Conservation (phyloP, 2,329 filamentous ascomycete species). For the Cucurbitaria berberidis region DNA sequence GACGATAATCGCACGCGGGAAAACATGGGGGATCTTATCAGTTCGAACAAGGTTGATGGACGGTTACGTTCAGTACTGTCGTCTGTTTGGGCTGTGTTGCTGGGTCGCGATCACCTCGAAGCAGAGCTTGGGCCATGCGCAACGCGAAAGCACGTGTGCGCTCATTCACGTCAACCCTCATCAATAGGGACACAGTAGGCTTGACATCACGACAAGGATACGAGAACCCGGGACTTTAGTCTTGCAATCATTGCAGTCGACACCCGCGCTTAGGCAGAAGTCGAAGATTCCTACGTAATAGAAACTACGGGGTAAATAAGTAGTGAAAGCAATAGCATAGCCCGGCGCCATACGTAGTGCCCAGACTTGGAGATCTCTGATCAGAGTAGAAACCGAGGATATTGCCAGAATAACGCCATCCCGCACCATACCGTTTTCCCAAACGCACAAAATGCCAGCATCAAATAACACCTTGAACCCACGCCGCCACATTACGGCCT, state of each 20-base stretch:
- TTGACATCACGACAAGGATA: background rate
- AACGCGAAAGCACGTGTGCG: slow-evolving; percentile 2
- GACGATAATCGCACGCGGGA: background rate
- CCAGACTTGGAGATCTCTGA: slow-evolving; percentile 4
- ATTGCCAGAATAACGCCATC: slow-evolving; percentile 20
- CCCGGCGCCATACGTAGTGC: background rate
- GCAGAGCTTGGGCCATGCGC: slow-evolving; percentile 10
- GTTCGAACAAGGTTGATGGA: background rate
- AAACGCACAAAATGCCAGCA: slow-evolving; percentile 6
- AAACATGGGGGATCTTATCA: background rate
- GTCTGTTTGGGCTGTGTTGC: slow-evolving; percentile 2
- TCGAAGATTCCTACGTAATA: slow-evolving; percentile 1
- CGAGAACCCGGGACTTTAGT: background rate
- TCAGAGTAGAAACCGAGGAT: slow-evolving; percentile 17
- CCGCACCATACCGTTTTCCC: slow-evolving; percentile 7
- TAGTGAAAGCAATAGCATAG: background rate
- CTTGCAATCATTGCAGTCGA: background rate
- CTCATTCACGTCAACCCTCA: background rate
- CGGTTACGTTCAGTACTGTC: slow-evolving; percentile 1
- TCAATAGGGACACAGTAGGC: background rate
- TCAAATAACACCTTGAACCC: slow-evolving; percentile 2
- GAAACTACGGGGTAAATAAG: slow-evolving; percentile 11
- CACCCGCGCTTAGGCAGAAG: background rate
- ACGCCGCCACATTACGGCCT: slow-evolving; percentile 28
- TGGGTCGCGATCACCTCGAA: slow-evolving; percentile 11